Evolutionary conservation across 2,329 filamentous ascomycete species (phyloP), one percentile per base, ranked within the genome.

Genomic region (Alternaria incomplexa): DNA sequence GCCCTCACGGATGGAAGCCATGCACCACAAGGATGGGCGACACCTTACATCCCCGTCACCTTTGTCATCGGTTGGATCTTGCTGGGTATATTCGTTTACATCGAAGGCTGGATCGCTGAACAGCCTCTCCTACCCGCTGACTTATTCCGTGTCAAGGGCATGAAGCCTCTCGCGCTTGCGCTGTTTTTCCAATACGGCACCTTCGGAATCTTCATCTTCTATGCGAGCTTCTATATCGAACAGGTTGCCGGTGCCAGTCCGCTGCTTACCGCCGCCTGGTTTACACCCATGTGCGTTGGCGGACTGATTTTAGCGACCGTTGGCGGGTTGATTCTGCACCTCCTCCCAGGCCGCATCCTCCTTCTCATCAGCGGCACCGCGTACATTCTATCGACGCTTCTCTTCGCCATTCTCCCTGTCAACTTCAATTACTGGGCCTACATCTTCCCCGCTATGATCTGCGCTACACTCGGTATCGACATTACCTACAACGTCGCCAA

Each of bases 1-100:
- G 90, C 91, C 0, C 86, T 96, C 55, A 93, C 91, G 0, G 89
- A 93, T 51, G 89, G 89, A 8, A 86, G 89, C 0, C 88, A 92
- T 75, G 90, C 90, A 0, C 86, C 89, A 0, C 75, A 88, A 3
- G 87, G 89, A 2, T 95, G 92, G 91, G 82, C 79, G n/a, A 92
- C 90, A 0, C 89, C 90, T 1, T 93, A 93, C 67, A 89, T 95
- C 40, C 86, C 87, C 44, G 81, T 89, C 10, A 87, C 88, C 0
- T 86, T 95, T 50, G 80, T 89, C 4, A 43, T 91, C 1, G 92
- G 92, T 0, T 79, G 85, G 6, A 60, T 92, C 0, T 78, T 90
- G 8, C 81, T 96, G 1, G 80, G 79, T 1, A 79, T 81, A 0
- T 88, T 91, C 11, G 83, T 90, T 7, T 94, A 93, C 64, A 83